phyloP scores from a whole-genome alignment of 306 rosid genomes.

The Urtica urens region DNA sequence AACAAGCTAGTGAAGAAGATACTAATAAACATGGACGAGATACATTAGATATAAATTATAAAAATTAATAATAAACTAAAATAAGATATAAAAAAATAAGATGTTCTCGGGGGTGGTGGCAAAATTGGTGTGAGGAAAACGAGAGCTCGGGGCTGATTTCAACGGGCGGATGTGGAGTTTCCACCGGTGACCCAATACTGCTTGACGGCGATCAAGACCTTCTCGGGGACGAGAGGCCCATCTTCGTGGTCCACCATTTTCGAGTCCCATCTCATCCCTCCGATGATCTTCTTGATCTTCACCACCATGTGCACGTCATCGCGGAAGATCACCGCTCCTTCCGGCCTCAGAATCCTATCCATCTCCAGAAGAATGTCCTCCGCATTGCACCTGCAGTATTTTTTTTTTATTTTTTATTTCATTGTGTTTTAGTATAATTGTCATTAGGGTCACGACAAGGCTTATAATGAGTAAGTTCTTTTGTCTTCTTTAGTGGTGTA shows the following conservation, averaged over 20 bases:
- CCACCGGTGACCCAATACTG: conserved; percentile 79
- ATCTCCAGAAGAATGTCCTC: conserved; percentile 93
- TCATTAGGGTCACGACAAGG: too few species aligned
- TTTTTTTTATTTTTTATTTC: too few species aligned
- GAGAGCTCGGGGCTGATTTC: conserved; percentile 15
- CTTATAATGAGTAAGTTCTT: too few species aligned
- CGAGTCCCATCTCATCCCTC: conserved; percentile 88
- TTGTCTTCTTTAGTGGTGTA: too few species aligned
- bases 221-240: conserved; percentile 88
- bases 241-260: conserved; percentile 96
- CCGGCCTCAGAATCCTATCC: conserved; percentile 88
- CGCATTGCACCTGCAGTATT: conserved; percentile 47
- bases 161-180: conserved; percentile 52
- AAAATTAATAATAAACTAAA: too few species aligned
- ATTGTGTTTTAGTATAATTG: too few species aligned
- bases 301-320: conserved; percentile 65
- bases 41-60: too few species aligned
- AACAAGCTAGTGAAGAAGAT: too few species aligned
- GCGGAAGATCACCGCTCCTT: conserved; percentile 84
- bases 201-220: conserved; percentile 81
- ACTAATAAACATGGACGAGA: too few species aligned
- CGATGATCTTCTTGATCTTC: conserved; percentile 61
- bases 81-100: conserved; percentile 12
- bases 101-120: too few species aligned
- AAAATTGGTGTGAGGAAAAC: too few species aligned